Evolutionary conservation across 805 yeast genomes (phyloP).

Genomic region (Candida loeiensis): DNA sequence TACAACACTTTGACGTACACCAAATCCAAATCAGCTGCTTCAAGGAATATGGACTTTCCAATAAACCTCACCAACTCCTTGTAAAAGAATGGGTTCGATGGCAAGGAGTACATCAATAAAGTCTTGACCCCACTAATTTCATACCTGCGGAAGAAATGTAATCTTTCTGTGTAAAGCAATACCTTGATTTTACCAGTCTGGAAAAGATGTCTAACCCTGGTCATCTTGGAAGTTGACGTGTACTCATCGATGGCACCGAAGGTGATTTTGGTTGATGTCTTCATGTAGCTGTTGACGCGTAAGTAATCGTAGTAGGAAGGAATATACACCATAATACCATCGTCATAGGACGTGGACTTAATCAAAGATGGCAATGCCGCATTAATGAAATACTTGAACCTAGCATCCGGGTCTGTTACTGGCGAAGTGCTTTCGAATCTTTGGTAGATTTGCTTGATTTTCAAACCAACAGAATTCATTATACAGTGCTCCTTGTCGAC

Average conservation of each 20-base stretch:
- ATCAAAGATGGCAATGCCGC: conserved; percentile 69
- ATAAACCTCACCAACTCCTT: conserved; percentile 69
- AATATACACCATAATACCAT: conserved; percentile 75
- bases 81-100: conserved; percentile 81
- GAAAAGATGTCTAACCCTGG: conserved; percentile 69
- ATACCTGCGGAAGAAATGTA: conserved; percentile 87
- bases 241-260: conserved; percentile 83
- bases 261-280: conserved; percentile 56
- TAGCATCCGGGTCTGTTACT: conserved; percentile 68
- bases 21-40: conserved; percentile 45
- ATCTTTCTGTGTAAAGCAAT: conserved; percentile 87
- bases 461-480: conserved; percentile 62
- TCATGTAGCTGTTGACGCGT: conserved; percentile 68
- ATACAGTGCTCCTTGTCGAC: conserved; percentile 47
- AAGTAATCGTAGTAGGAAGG: conserved; percentile 87
- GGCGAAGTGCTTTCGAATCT: conserved; percentile 58
- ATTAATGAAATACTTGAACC: conserved; percentile 77
- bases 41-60: conserved; percentile 57
- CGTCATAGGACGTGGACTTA: conserved; percentile 57
- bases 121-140: conserved; percentile 82
- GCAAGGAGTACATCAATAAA: conserved; percentile 77
- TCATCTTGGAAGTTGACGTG: conserved; percentile 64
- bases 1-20: conserved; percentile 55
- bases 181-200: conserved; percentile 58
- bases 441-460: conserved; percentile 64